These are phyloP conservation scores for Cynara cardunculus DNA, from an alignment of 129 eudicot species.

Conservation along the genomic window DNA sequence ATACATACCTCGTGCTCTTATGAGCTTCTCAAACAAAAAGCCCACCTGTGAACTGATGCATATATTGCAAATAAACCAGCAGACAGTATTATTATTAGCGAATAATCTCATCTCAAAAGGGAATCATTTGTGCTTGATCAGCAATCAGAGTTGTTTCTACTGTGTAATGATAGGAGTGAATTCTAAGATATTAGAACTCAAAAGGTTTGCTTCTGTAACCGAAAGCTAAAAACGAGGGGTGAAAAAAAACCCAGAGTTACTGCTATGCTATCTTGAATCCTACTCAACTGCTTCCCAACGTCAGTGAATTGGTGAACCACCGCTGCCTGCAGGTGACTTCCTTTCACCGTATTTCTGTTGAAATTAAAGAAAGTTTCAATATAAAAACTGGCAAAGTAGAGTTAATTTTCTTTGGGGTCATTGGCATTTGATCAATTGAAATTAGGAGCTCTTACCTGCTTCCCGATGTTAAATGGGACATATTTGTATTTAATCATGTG, in stretches of 20 bases:
- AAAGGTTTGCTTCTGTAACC: slow-evolving; percentile 12
- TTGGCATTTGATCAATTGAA: background rate
- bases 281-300: slow-evolving; percentile 30
- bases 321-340: slow-evolving; percentile 39
- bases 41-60: slow-evolving; percentile 18
- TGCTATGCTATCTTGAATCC: slow-evolving; percentile 32
- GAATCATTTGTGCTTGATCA: background rate
- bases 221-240: background rate
- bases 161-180: slow-evolving; percentile 11
- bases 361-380: background rate
- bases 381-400: background rate
- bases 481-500: slow-evolving; percentile 67
- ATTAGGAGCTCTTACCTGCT: slow-evolving; percentile 41
- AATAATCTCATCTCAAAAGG: slow-evolving; percentile 19
- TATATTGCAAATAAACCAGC: slow-evolving; percentile 21
- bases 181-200: slow-evolving; percentile 3
- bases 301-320: slow-evolving; percentile 32
- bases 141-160: background rate
- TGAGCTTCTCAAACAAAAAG: slow-evolving; percentile 17
- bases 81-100: slow-evolving; percentile 26
- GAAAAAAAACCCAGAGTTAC: slow-evolving; percentile 12
- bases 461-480: slow-evolving; percentile 51
- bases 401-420: background rate
- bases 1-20: slow-evolving; percentile 23
- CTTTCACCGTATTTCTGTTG: slow-evolving; percentile 53